Conservation (phyloP, 1,284 basidiomycete genomes). For the Naganishia sp. region DNA sequence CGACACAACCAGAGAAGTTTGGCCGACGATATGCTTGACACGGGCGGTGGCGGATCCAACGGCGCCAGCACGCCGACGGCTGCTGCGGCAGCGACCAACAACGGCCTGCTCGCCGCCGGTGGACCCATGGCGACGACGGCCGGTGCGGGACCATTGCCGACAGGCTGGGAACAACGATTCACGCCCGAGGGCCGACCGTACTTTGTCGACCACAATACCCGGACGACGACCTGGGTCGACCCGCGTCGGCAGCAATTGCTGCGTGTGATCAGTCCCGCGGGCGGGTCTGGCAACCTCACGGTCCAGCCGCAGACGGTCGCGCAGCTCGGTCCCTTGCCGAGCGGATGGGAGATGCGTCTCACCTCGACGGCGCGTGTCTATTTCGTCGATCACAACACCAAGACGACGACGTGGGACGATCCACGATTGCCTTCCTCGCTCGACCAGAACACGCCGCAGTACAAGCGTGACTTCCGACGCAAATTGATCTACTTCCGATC, state of each 20-base stretch:
- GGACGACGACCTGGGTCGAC: conserved; percentile 98
- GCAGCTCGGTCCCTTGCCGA: conserved; percentile 91
- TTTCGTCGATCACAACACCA: conserved; percentile 93
- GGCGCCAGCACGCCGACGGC: conserved; percentile 39
- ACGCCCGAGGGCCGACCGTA: conserved; percentile 97
- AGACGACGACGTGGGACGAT: conserved; percentile 94
- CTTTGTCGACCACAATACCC: conserved; percentile 93
- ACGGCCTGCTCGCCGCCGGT: conserved; percentile 36
- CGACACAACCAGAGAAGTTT: conserved; percentile 74
- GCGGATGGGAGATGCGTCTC: conserved; percentile 96
- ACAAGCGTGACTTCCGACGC: conserved; percentile 97
- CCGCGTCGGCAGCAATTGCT: conserved; percentile 84
- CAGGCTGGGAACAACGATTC: conserved; percentile 97
- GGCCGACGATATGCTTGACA: conserved; percentile 76
- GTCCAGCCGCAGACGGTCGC: conserved; percentile 77
- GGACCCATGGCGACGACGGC: conserved; percentile 66
- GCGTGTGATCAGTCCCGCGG: conserved; percentile 81
- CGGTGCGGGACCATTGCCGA: conserved; percentile 78
- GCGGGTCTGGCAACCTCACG: conserved; percentile 65
- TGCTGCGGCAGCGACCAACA: conserved; percentile 35
- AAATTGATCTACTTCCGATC: conserved; percentile 99
- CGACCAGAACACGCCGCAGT: conserved; percentile 85
- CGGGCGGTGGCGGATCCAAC: conserved; percentile 40
- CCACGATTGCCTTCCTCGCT: conserved; percentile 72
- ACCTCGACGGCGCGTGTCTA: conserved; percentile 91